Conservation (phyloP, 2,329 filamentous ascomycete genomes). For the Claviceps paspali region DNA sequence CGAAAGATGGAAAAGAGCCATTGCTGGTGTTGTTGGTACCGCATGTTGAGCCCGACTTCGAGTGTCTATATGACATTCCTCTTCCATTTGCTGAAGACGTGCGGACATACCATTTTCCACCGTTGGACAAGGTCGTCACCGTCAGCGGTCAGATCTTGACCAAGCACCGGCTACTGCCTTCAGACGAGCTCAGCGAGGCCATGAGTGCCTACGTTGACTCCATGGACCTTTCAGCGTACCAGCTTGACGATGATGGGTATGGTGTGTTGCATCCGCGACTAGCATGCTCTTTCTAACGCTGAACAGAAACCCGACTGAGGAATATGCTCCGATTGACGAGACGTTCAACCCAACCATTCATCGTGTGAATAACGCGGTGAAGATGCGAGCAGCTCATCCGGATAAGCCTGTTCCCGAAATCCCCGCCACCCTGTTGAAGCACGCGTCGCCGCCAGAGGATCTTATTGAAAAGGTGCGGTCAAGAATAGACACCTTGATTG, state of each 20-base stretch:
- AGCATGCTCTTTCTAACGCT: not conserved
- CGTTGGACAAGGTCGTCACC: constrained; percentile 74
- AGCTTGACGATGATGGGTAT: constrained; percentile 60
- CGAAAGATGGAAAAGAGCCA: constrained; percentile 70
- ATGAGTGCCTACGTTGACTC: constrained; percentile 88
- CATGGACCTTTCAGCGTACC: constrained; percentile 70
- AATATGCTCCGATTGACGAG: constrained; percentile 68
- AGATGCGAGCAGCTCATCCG: constrained; percentile 64
- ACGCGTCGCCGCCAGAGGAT: constrained; percentile 54
- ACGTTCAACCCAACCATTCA: constrained; percentile 78
- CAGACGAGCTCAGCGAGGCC: constrained; percentile 53
- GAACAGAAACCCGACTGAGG: constrained; percentile 39
- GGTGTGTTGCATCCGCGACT: constrained; percentile 9
- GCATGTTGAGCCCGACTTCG: constrained; percentile 59
- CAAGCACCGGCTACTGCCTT: constrained; percentile 73
- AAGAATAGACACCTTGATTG: constrained; percentile 49
- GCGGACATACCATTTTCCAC: constrained; percentile 79
- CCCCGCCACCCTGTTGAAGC: constrained; percentile 52
- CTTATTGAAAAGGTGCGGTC: constrained; percentile 41
- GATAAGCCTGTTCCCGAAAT: constrained; percentile 46
- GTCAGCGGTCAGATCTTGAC: constrained; percentile 68
- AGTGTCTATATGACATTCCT: constrained; percentile 79
- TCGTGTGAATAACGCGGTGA: constrained; percentile 72
- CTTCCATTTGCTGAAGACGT: constrained; percentile 90
- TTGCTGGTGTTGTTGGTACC: constrained; percentile 66